Conservation (phyloP, 306 rosid genomes). For the Geum urbanum region DNA sequence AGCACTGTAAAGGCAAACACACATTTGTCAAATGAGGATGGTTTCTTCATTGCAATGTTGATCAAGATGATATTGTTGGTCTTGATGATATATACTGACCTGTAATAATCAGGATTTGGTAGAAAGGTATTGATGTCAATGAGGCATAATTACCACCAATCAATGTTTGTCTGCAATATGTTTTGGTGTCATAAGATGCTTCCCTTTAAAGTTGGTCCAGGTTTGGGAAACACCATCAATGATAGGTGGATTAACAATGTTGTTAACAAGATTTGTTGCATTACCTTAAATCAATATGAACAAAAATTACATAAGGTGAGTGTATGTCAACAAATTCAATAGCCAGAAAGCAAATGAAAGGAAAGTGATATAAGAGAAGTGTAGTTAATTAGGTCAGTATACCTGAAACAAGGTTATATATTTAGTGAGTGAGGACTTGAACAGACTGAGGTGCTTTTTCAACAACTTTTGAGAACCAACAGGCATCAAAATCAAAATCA, state of each 20-base stretch:
- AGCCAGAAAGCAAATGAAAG: not conserved
- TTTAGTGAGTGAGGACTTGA: constrained; percentile 60
- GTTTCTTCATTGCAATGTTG: not conserved
- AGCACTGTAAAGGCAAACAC: constrained; percentile 40
- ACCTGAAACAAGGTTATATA: constrained; percentile 82
- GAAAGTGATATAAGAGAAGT: not conserved
- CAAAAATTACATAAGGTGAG: not conserved
- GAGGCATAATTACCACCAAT: constrained; percentile 70
- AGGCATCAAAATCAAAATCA: constrained; percentile 46
- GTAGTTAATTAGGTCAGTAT: not conserved
- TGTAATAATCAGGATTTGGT: constrained; percentile 66
- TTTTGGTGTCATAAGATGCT: constrained; percentile 55
- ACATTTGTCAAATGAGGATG: not conserved
- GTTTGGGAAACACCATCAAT: constrained; percentile 44
- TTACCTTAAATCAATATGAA: constrained; percentile 37
- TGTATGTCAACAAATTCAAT: not conserved
- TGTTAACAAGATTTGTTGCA: constrained; percentile 40
- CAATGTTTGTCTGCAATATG: constrained; percentile 68
- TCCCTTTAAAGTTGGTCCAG: constrained; percentile 77
- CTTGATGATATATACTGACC: constrained; percentile 11
- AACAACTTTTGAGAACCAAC: constrained; percentile 52
- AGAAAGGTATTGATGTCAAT: constrained; percentile 38
- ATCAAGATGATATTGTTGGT: not conserved
- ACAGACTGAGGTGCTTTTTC: constrained; percentile 30
- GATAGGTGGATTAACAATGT: constrained; percentile 48